A percentile compares a stretch with the other conserved stretches of the same genome.
Evolutionary conservation across 495 filamentous ascomycete species (phyloP).

Genomic region (Bryoglossum gracile): DNA sequence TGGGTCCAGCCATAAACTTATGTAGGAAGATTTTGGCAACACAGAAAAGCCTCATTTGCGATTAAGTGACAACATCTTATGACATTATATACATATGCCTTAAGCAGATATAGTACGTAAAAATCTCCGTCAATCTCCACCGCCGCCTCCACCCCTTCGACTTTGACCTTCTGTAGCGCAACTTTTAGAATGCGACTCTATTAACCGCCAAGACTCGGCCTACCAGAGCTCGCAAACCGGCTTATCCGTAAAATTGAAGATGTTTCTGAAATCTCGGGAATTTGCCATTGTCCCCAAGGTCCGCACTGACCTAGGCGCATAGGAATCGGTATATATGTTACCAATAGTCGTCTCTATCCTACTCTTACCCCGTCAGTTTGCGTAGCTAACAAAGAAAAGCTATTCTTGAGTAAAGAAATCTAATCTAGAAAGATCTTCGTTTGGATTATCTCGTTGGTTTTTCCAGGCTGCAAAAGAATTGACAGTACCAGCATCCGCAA

Average conservation of each 20-base stretch:
- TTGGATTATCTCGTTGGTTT: slow-evolving; percentile 41
- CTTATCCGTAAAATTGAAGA: slow-evolving; percentile 56
- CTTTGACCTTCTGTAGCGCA: too few relatives aligned
- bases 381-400: slow-evolving; percentile 64
- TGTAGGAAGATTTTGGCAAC: too few relatives aligned
- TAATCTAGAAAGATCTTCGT: slow-evolving; percentile 55
- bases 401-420: slow-evolving; percentile 61
- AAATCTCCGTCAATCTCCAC: too few relatives aligned
- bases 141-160: too few relatives aligned
- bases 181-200: too few relatives aligned
- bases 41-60: too few relatives aligned
- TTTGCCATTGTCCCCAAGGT: slow-evolving; percentile 60
- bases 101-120: too few relatives aligned
- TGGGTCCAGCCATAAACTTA: too few relatives aligned
- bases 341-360: slow-evolving; percentile 49
- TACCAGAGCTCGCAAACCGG: slow-evolving; percentile 67
- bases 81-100: too few relatives aligned
- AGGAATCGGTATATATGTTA: slow-evolving; percentile 53
- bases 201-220: too few relatives aligned
- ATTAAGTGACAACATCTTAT: too few relatives aligned
- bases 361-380: slow-evolving; percentile 57
- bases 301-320: slow-evolving; percentile 53
- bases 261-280: slow-evolving; percentile 58
- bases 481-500: slow-evolving; percentile 63
- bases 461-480: slow-evolving; percentile 64